phyloP scores from a whole-genome alignment of 371 early-diverging fungal species.

The Mortierella sp. region DNA sequence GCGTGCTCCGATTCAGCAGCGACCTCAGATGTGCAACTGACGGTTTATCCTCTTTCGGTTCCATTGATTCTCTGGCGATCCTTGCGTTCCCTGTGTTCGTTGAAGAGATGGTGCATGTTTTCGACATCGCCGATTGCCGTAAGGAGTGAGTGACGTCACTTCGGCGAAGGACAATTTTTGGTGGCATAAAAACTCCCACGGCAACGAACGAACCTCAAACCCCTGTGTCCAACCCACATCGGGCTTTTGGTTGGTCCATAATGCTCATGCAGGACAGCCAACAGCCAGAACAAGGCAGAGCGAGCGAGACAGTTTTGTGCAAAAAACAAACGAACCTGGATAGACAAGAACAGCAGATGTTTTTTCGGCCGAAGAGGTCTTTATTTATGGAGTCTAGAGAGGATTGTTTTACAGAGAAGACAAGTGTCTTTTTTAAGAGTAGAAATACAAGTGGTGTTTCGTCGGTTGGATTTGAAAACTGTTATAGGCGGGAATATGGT shows the following conservation, averaged over 20 bases:
- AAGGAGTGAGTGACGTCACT: not conserved
- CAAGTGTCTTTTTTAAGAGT: not conserved
- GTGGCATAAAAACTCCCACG: too few species aligned
- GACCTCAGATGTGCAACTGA: slow-evolving; percentile 66
- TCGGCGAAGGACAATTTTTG: too few species aligned
- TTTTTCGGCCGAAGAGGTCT: not conserved
- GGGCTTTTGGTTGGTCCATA: not conserved
- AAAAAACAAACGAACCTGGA: not conserved
- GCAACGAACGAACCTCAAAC: too few species aligned
- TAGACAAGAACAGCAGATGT: not conserved
- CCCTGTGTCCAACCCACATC: not conserved
- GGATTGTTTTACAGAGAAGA: not conserved
- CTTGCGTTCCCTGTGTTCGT: too few species aligned
- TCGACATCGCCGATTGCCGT: too few species aligned
- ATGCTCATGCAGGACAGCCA: slow-evolving; percentile 3
- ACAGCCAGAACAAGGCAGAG: slow-evolving; percentile 4
- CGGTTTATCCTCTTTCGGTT: slow-evolving; percentile 40
- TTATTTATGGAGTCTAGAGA: not conserved
- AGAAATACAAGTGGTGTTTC: not conserved
- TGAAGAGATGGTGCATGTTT: not conserved
- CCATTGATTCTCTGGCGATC: slow-evolving; percentile 15
- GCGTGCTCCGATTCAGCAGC: slow-evolving; percentile 73
- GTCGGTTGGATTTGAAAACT: not conserved
- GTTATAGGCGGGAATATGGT: not conserved
- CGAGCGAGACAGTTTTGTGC: not conserved